Conservation (phyloP, 352 stramenopile species). For the Globisporangium spinosum region DNA sequence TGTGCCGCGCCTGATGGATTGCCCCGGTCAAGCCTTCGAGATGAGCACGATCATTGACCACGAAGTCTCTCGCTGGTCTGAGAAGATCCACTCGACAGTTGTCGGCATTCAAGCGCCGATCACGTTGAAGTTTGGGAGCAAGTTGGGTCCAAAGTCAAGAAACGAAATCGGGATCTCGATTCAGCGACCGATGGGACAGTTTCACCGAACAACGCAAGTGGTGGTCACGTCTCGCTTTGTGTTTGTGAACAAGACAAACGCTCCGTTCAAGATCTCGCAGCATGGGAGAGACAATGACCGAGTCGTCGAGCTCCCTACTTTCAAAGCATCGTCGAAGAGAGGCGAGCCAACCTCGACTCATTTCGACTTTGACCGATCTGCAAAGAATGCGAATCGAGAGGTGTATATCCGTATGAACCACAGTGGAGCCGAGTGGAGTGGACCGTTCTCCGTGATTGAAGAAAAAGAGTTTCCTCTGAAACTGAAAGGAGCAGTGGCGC, state of each 20-base stretch:
- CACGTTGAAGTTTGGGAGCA: conserved; percentile 69
- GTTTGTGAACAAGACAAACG: conserved; percentile 82
- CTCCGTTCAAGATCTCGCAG: conserved; percentile 73
- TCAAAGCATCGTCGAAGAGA: conserved; percentile 26
- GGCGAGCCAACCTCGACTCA: conserved; percentile 36
- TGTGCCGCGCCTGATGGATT: conserved; percentile 84
- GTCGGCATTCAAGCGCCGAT: conserved; percentile 85
- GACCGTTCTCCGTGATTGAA: conserved; percentile 72
- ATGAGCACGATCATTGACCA: conserved; percentile 86
- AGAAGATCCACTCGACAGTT: conserved; percentile 83
- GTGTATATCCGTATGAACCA: conserved; percentile 80
- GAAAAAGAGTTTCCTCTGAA: conserved; percentile 86
- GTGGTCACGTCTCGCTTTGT: conserved; percentile 83
- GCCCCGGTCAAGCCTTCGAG: conserved; percentile 74
- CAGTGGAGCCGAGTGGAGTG: conserved; percentile 72
- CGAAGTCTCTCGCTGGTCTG: conserved; percentile 80
- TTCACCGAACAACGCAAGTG: conserved; percentile 85
- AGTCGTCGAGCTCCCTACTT: conserved; percentile 51
- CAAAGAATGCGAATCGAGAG: conserved; percentile 44
- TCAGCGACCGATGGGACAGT: conserved; percentile 78
- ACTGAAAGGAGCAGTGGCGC: conserved; percentile 52
- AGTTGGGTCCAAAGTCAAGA: conserved; percentile 56
- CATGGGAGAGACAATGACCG: conserved; percentile 58
- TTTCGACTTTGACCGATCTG: conserved; percentile 71
- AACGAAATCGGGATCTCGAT: conserved; percentile 87